These are phyloP conservation scores for Lactuca saligna DNA, from an alignment of 129 eudicot genomes.

Conservation along the genomic window DNA sequence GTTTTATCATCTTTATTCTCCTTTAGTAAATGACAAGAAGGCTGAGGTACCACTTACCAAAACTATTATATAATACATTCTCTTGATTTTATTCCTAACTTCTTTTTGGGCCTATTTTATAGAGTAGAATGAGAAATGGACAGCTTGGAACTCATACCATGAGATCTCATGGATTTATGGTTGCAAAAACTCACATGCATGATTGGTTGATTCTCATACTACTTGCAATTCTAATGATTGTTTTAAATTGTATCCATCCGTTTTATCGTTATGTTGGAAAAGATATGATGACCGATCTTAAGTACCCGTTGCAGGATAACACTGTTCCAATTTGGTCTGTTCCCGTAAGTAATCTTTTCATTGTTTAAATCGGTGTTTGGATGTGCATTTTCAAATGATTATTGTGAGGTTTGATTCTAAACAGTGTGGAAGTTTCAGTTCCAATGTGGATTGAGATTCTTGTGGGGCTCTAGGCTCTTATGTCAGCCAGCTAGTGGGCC, in stretches of 20 bases:
- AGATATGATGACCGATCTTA: slow-evolving; percentile 90
- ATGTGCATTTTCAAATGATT: neutral
- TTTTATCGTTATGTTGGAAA: slow-evolving; percentile 79
- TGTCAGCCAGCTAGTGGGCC: no score
- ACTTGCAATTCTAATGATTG: slow-evolving; percentile 34
- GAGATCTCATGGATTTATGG: slow-evolving; percentile 62
- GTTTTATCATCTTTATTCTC: slow-evolving; percentile 30
- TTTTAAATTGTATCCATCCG: slow-evolving; percentile 55
- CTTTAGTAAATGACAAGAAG: slow-evolving; percentile 38
- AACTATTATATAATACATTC: neutral
- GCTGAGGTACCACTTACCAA: slow-evolving; percentile 32
- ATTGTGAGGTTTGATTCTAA: neutral
- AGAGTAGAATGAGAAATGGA: slow-evolving; percentile 47
- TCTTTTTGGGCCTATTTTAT: slow-evolving; percentile 14
- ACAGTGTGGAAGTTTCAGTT: no score
- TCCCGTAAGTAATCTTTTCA: slow-evolving; percentile 48
- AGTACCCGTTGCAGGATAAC: slow-evolving; percentile 63
- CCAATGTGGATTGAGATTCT: no score
- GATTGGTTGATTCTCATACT: slow-evolving; percentile 77
- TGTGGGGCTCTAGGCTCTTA: no score
- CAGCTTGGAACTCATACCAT: slow-evolving; percentile 47
- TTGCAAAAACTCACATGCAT: slow-evolving; percentile 68
- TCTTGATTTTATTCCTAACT: slow-evolving; percentile 5
- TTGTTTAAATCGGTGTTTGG: slow-evolving; percentile 13
- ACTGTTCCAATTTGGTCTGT: slow-evolving; percentile 75